Base-by-base conservation (phyloP, 148 eudicot species). In the Rhododendron ovatum region DNA sequence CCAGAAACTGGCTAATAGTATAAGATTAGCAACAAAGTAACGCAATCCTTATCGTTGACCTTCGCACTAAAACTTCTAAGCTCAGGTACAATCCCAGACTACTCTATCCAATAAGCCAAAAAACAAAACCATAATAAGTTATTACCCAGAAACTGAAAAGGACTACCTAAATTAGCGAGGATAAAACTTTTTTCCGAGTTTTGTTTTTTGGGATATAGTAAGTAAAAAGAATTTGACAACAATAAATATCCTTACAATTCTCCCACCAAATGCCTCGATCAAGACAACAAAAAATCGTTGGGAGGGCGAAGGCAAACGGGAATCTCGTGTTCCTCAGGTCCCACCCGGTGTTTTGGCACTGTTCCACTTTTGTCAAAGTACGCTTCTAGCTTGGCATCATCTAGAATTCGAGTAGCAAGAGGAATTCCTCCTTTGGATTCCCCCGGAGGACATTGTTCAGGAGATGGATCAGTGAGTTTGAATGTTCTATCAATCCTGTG, bases 371-470 rank as follows among this genome's bases (percentile, higher is more conserved):
- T 90, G 83, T 93, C 98, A 45, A 92, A 93, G 87, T 92, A 92
- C 20, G 96, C 98, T 92, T 95, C 98, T 41, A 93, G 89, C 82
- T 93, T 93, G 1, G 98, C 98, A 84, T 95, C 98, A 83, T 95
- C 98, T 7, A 95, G 98, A 48, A 95, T 95, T 61, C 96, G 89
- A 9, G 95, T 86, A 7, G 94, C 90, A 80, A 93, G 93, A 28
- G 91, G 90, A 35, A 95, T 93, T 81, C 91, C 95, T 87, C 98
- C 87, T 71, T 87, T 92, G 83, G 93, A 93, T 84, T 95, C 96
- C 57, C 98, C 96, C 1, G 92, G 96, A 37, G 96, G 96, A 86
- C 98, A 95, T 77, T 95, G 98, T 88, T 95, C 98, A 0, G 98
- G 96, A 67, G 89, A 86, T 41, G 93, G 92, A 84, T 95, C 98